Evolutionary conservation across 140 eudicot species (phyloP).

Genomic region (Anethum foeniculum): DNA sequence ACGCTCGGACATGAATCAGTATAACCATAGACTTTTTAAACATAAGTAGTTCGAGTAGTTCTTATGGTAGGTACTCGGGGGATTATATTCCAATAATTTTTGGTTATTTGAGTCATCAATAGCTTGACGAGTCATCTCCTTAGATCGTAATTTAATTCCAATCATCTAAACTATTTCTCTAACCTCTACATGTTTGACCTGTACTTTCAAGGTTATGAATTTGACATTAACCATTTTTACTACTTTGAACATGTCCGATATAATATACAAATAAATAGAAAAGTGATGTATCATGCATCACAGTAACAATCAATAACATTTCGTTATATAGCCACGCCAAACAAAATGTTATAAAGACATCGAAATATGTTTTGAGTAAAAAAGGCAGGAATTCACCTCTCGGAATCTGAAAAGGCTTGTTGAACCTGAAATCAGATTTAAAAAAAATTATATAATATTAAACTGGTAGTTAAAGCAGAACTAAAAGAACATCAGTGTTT

Average conservation of each 20-base stretch:
- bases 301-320: neutral
- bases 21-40: neutral
- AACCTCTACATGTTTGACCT: neutral
- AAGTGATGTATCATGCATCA: neutral
- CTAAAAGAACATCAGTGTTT: neutral
- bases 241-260: neutral
- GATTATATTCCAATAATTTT: neutral
- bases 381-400: conserved; percentile 45
- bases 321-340: neutral
- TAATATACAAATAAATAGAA: neutral
- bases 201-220: neutral
- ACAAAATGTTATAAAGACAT: neutral
- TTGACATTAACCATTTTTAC: neutral
- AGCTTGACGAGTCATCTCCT: neutral
- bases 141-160: neutral
- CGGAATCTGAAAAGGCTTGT: conserved; percentile 75
- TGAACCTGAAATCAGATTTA: conserved; percentile 48
- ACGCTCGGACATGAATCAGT: neutral
- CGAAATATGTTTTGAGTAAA: neutral
- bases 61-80: neutral
- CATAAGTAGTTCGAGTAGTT: too few species aligned
- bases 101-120: neutral
- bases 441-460: conserved; percentile 9
- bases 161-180: neutral
- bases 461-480: neutral